These are phyloP conservation scores for Heterobasidion parviporum DNA, from an alignment of 1,284 basidiomycete species.

Conservation along the genomic window DNA sequence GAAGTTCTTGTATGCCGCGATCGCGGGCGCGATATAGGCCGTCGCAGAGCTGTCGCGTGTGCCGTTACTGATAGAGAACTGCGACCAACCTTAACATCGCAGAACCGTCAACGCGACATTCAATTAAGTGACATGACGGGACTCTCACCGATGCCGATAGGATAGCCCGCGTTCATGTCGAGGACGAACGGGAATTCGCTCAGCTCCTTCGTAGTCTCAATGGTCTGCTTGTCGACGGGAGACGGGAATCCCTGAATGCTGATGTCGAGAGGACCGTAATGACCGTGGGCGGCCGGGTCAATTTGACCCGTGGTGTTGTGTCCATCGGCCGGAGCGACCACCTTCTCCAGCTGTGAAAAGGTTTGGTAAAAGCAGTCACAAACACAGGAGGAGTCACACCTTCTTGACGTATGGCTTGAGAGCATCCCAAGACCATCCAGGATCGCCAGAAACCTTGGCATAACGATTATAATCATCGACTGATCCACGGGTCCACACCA, in stretches of 20 bases:
- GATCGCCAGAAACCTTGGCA: conserved; percentile 19
- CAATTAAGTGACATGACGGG: background rate
- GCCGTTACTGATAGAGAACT: conserved; percentile 17
- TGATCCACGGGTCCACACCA: conserved; percentile 22
- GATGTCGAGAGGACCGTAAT: conserved; percentile 21
- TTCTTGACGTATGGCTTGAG: conserved; percentile 16
- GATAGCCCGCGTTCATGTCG: conserved; percentile 26
- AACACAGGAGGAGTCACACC: conserved; percentile 14
- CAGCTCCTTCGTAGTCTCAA: conserved; percentile 14
- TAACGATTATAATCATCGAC: conserved; percentile 21
- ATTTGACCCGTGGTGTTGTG: conserved; percentile 23
- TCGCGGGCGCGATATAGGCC: conserved; percentile 18
- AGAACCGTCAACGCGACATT: background rate
- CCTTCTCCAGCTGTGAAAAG: conserved; percentile 21
- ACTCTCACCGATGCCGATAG: conserved; percentile 21
- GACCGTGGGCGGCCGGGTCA: conserved; percentile 21
- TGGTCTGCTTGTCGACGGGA: conserved; percentile 17
- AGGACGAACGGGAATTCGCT: conserved; percentile 22
- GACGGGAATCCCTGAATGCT: conserved; percentile 19
- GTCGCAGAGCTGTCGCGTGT: conserved; percentile 24
- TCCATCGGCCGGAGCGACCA: conserved; percentile 19
- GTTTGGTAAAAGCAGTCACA: background rate
- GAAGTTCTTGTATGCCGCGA: conserved; percentile 18
- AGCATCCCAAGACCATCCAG: conserved; percentile 24
- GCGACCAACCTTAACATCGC: conserved; percentile 11